Conservation (phyloP, 495 filamentous ascomycete genomes). For the Penicillium macrosclerotiorum region DNA sequence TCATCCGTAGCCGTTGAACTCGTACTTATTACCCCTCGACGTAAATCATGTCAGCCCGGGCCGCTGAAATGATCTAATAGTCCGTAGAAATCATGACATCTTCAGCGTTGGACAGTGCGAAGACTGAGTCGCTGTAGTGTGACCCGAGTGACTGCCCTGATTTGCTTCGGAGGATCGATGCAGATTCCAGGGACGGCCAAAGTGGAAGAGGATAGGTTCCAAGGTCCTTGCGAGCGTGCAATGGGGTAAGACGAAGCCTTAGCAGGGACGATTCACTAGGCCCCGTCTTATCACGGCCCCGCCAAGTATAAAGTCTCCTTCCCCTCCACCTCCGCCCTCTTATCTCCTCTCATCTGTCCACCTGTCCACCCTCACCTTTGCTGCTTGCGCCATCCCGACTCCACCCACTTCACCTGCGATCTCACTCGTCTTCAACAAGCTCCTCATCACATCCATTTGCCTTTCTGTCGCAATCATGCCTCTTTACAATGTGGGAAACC, state of each 20-base stretch:
- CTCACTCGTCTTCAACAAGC: slow-evolving; percentile 1
- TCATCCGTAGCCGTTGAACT: no score
- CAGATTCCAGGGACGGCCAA: neutral
- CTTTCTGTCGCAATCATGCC: slow-evolving; percentile 68
- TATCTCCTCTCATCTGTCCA: neutral
- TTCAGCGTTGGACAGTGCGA: slow-evolving; percentile 1
- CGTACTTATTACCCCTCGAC: no score
- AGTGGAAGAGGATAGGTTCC: slow-evolving; percentile 6
- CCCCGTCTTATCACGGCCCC: slow-evolving; percentile 18
- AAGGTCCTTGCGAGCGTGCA: slow-evolving; percentile 11
- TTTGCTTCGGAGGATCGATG: neutral
- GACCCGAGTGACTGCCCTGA: neutral
- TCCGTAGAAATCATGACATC: slow-evolving; percentile 11
- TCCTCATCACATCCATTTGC: neutral
- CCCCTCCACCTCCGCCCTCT: slow-evolving; percentile 10
- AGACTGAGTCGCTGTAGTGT: slow-evolving; percentile 7
- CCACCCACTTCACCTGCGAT: no score
- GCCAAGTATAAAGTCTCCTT: slow-evolving; percentile 14
- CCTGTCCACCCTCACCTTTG: neutral
- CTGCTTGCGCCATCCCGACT: no score
- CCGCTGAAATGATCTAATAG: no score
- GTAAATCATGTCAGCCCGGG: no score
- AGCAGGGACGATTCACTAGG: no score
- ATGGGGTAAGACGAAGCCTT: slow-evolving; percentile 16
- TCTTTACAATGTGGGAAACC: slow-evolving; percentile 63